Percentiles rank a stretch among this genome's conserved stretches.
Evolutionary conservation across 1,284 basidiomycete genomes (phyloP).

Genomic region (Neonothopanus nambi): DNA sequence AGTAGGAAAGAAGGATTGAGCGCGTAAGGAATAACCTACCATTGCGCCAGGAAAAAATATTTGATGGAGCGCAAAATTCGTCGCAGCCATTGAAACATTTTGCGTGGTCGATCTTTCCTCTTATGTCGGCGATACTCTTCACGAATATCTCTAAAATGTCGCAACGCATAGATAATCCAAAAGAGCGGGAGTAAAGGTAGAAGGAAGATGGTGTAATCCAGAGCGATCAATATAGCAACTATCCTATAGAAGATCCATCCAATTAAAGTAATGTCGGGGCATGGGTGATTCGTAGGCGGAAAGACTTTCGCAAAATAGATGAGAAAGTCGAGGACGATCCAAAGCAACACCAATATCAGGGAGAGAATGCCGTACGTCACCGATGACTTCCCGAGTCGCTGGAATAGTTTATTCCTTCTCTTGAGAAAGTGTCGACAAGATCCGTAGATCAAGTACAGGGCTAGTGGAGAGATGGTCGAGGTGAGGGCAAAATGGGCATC

Average conservation of each 20-base stretch:
- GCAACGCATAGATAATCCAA: slow-evolving; percentile 16
- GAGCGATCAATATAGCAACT: background rate
- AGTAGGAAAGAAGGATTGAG: background rate
- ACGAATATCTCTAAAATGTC: slow-evolving; percentile 15
- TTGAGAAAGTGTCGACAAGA: slow-evolving; percentile 6
- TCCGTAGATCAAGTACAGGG: slow-evolving; percentile 15
- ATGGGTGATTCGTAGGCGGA: background rate
- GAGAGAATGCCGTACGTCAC: slow-evolving; percentile 3
- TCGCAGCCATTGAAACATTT: slow-evolving; percentile 9
- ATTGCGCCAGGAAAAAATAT: slow-evolving; percentile 13
- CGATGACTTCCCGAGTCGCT: slow-evolving; percentile 8
- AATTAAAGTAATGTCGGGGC: slow-evolving; percentile 2
- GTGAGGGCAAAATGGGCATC: slow-evolving; percentile 18
- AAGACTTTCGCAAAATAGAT: slow-evolving; percentile 12
- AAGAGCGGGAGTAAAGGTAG: slow-evolving; percentile 1
- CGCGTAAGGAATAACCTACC: background rate
- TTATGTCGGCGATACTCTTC: slow-evolving; percentile 15
- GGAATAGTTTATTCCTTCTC: slow-evolving; percentile 9
- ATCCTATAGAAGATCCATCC: slow-evolving; percentile 12
- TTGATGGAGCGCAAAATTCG: slow-evolving; percentile 2
- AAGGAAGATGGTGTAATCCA: slow-evolving; percentile 7
- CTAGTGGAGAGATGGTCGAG: slow-evolving; percentile 14
- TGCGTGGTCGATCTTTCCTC: slow-evolving; percentile 11
- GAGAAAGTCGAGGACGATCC: slow-evolving; percentile 10
- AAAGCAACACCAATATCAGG: slow-evolving; percentile 4